Evolutionary conservation across 768 basidiomycete genomes (phyloP).

Genomic region (Naganishia vishniacii): DNA sequence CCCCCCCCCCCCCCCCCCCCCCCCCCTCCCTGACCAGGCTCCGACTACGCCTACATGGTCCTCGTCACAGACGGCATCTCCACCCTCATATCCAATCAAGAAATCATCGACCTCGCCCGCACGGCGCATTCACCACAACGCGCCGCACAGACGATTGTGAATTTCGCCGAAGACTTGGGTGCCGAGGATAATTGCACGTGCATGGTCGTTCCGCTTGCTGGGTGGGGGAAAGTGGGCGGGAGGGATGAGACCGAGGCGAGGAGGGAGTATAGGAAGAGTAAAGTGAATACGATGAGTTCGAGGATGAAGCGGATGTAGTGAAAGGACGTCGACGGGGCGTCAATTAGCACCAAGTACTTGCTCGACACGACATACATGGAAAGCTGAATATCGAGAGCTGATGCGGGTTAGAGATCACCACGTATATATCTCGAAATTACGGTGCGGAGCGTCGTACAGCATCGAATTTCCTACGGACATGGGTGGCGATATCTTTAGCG

Average conservation of each 20-base stretch:
- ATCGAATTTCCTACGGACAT: no score
- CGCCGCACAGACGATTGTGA: conserved; percentile 76
- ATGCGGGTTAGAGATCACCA: no score
- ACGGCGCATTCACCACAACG: conserved; percentile 63
- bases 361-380: no score
- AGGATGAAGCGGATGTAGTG: conserved; percentile 46
- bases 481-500: no score
- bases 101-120: conserved; percentile 84
- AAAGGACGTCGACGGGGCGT: no score
- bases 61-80: conserved; percentile 92
- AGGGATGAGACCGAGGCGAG: conserved; percentile 75
- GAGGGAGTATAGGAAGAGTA: conserved; percentile 64
- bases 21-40: conserved; percentile 59
- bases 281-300: conserved; percentile 45
- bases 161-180: conserved; percentile 79
- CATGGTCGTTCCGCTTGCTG: conserved; percentile 82
- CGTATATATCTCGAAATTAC: no score
- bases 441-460: no score
- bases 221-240: conserved; percentile 79
- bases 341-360: no score
- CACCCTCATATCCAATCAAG: conserved; percentile 83
- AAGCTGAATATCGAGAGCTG: no score
- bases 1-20: not conserved
- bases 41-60: conserved; percentile 78
- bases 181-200: conserved; percentile 88